These are phyloP conservation scores for Xylaria intraflava DNA, from an alignment of 495 filamentous ascomycete genomes.

Conservation along the genomic window DNA sequence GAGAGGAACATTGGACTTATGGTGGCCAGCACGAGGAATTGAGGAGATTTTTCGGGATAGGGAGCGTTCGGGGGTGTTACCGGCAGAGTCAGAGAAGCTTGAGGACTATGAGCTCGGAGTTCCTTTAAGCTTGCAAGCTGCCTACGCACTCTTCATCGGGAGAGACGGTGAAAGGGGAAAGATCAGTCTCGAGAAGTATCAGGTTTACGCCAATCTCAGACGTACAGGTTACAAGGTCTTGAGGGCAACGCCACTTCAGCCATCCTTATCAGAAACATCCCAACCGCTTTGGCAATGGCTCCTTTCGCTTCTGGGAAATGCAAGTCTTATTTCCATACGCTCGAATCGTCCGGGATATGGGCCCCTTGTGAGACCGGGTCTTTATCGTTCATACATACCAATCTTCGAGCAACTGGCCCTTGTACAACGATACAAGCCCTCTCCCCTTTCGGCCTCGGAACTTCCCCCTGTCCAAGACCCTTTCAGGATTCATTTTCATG, in stretches of 20 bases:
- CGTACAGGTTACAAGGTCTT: constrained; percentile 75
- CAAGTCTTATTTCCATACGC: neutral
- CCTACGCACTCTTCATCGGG: constrained; percentile 74
- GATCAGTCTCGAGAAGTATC: constrained; percentile 68
- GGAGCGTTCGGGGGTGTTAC: constrained; percentile 16
- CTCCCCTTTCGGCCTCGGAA: constrained; percentile 20
- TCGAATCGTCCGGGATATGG: constrained; percentile 36
- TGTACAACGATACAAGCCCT: constrained; percentile 66
- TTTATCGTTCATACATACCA: constrained; percentile 71
- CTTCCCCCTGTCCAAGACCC: constrained; percentile 37
- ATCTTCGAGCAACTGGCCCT: constrained; percentile 72
- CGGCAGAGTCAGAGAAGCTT: constrained; percentile 14
- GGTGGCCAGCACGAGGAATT: constrained; percentile 57
- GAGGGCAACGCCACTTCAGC: constrained; percentile 48
- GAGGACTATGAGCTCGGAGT: constrained; percentile 55
- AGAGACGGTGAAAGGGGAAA: constrained; percentile 53
- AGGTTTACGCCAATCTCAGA: constrained; percentile 77
- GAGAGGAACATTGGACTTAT: constrained; percentile 74
- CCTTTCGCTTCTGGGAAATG: constrained; percentile 27
- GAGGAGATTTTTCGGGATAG: constrained; percentile 32
- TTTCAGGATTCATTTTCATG: constrained; percentile 64
- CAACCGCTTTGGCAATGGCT: constrained; percentile 37
- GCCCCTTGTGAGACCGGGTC: constrained; percentile 64
- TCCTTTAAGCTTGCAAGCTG: constrained; percentile 83
- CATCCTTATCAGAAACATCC: neutral